Base-by-base conservation (phyloP, 2,329 filamentous ascomycete species). In the Simplicillium aogashimaense region DNA sequence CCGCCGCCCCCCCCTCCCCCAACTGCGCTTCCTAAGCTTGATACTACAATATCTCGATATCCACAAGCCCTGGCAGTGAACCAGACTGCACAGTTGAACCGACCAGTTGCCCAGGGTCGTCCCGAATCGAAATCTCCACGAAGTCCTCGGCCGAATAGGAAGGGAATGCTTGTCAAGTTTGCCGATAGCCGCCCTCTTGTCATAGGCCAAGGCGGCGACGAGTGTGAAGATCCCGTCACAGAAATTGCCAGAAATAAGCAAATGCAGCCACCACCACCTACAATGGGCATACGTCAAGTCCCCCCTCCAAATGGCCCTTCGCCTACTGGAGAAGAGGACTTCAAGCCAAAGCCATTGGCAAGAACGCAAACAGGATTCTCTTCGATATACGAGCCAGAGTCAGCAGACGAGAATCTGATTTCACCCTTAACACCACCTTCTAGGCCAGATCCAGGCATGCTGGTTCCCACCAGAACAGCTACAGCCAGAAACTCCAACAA, bases 151-250 rank as follows among this genome's bases (percentile, higher is more conserved):
- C 63, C 62, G 17, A 67, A 63, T 38, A 76, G 73, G 54, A 85
- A 86, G 59, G 83, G 83, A 9, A 66, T 92, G 45, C 67, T 67
- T 4, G 89, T 95, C 29, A 76, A 71, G 41, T 95, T 95, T 53
- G 74, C 73, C 39, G 78, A 85, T 49, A 73, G 72, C 9, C 69
- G 73, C 40, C 88, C 89, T 7, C 83, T 87, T 36, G 63, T 95
- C 45, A 95, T 97, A 53, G 90, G 90, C 36, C 82, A 90, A 59
- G 90, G 90, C 43, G 90, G 90, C 29, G 90, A 95, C 53, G 88
- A 95, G 58, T 82, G 83, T 40, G 79, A 85, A 40, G 65, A 74
- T 8, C 84, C 85, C 41, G 43, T 31, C n/a, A 35, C 38, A 58
- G 49, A 53, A 55, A 37, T 44, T 16, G 36, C 42, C 8, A 35